Conservation (phyloP, 148 eudicot genomes). For the Salicornia ramosissima region DNA sequence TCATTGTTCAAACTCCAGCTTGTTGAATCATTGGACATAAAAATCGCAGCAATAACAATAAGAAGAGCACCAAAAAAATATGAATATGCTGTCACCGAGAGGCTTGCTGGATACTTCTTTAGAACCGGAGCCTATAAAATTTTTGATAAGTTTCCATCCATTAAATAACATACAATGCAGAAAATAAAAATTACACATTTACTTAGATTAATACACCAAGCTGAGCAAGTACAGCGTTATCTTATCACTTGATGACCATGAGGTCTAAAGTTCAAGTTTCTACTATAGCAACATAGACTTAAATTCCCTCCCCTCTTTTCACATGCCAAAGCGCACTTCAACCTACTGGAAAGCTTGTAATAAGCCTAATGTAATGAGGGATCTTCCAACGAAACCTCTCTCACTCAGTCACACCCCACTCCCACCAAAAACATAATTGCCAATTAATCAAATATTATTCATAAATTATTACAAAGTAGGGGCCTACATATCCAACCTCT, state of each 20-base stretch:
- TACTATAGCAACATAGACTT: not conserved
- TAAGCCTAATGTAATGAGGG: not conserved
- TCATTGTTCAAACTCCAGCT: conserved; percentile 68
- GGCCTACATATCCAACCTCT: no score
- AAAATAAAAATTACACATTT: not conserved
- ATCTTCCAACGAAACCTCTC: not conserved
- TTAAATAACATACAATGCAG: not conserved
- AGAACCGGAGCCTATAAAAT: conserved; percentile 75
- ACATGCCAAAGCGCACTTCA: not conserved
- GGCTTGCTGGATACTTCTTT: conserved; percentile 85
- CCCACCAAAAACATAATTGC: no score
- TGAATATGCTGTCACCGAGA: conserved; percentile 94
- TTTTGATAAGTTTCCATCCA: conserved; percentile 17
- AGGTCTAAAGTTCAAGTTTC: not conserved
- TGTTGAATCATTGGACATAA: conserved; percentile 49
- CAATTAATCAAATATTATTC: no score
- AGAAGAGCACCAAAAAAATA: conserved; percentile 71
- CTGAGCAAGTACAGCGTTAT: not conserved
- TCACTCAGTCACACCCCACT: not conserved
- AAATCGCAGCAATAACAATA: conserved; percentile 56
- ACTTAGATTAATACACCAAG: not conserved
- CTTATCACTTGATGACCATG: not conserved
- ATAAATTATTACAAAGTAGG: no score
- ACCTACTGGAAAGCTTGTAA: not conserved
- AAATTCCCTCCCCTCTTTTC: not conserved